Conservation (phyloP, 441 rosid genomes). For the Capsella rubella region DNA sequence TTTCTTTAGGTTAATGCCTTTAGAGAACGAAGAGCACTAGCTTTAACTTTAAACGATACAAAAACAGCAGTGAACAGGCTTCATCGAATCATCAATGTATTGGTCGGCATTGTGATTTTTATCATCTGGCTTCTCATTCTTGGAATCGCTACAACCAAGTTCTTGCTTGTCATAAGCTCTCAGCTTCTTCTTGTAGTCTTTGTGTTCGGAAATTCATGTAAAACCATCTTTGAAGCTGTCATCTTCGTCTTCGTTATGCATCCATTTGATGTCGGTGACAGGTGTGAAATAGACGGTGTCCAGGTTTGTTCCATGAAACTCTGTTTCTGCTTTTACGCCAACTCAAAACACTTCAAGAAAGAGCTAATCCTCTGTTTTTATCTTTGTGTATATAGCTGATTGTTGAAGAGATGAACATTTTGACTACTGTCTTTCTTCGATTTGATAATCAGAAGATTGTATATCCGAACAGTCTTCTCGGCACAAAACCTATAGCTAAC, state of each 20-base stretch:
- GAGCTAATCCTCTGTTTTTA: constrained; percentile 22
- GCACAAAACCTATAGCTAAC: constrained; percentile 42
- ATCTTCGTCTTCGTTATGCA: constrained; percentile 50
- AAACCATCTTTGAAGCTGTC: constrained; percentile 48
- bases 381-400: constrained; percentile 33
- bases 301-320: constrained; percentile 43
- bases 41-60: constrained; percentile 48
- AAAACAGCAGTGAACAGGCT: constrained; percentile 49
- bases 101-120: constrained; percentile 45
- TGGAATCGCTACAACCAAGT: constrained; percentile 46
- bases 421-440: constrained; percentile 47
- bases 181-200: constrained; percentile 47
- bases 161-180: constrained; percentile 46
- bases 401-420: constrained; percentile 52
- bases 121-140: constrained; percentile 51
- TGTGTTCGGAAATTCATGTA: constrained; percentile 47
- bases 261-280: constrained; percentile 51
- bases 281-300: constrained; percentile 49
- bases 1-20: constrained; percentile 44
- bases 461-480: constrained; percentile 46
- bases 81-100: constrained; percentile 37
- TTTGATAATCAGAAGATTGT: constrained; percentile 48
- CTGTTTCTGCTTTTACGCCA: neutral
- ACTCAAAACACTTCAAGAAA: neutral
- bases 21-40: constrained; percentile 50